Evolutionary conservation across 1,284 basidiomycete genomes (phyloP), one percentile per base, ranked within the genome.

Genomic region (Ceratobasidium sp.): DNA sequence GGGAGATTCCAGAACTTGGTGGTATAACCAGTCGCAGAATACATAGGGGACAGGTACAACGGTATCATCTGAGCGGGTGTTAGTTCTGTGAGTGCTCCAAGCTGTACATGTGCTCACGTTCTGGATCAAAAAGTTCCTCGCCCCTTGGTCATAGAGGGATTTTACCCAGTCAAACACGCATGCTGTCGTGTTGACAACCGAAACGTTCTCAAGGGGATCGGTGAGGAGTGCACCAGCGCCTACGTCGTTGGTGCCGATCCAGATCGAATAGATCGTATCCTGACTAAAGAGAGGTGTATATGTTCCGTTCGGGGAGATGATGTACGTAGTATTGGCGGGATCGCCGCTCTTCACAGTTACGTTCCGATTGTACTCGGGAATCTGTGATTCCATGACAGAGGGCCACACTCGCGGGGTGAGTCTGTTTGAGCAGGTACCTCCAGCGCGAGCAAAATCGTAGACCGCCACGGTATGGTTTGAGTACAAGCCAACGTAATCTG

Each of bases 91-190:
- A 9, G 14, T 4, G 24, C 13, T 14, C 24, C 22, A n/a, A 11
- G 11, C 19, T 22, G 19, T 61, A 43, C 1, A 31, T 62, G 29
- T 14, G 16, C 58, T 72, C 31, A 72, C 84, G 69, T 86, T 86
- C 75, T 85, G 84, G 78, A 85, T 83, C 31, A 86, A 79, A 75
- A 86, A 86, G 74, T 85, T 85, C 49, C 84, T 79, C 2, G 84
- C 85, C 9, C 84, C 84, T 75, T 77, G 80, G 4, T 81, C 77
- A 76, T 85, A 84, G 48, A 86, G 76, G 9, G 79, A 79, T 74
- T 82, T 83, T 27, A 86, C 84, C 84, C 84, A 85, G 56, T 84
- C 81, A 7, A 85, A 81, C 80, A 83, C 83, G 75, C 84, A 86
- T 4, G 78, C 77, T n/a, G 82, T 82, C 2, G 84, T 83, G 61